Percentiles rank a stretch among this genome's conserved stretches.
Evolutionary conservation across 2,329 filamentous ascomycete species (phyloP).

Genomic region (Fusarium solani-melongenae): DNA sequence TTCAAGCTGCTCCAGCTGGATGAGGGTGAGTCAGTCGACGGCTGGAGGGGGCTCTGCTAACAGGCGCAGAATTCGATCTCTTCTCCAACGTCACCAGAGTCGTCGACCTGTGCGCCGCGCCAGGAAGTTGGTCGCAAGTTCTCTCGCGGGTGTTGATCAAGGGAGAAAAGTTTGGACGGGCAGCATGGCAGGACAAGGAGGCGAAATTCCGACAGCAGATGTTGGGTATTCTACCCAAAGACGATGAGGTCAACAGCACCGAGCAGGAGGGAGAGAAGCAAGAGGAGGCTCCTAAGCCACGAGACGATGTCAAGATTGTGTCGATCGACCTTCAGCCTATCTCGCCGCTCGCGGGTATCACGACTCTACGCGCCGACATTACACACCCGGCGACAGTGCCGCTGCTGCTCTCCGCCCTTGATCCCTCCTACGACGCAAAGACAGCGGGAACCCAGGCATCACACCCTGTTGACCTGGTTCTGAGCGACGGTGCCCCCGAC

Average conservation of each 20-base stretch:
- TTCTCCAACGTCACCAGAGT: conserved; percentile 92
- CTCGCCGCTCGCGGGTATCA: conserved; percentile 91
- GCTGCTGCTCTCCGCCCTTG: conserved; percentile 84
- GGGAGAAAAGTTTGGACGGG: conserved; percentile 87
- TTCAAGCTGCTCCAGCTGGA: conserved; percentile 98
- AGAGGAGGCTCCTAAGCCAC: conserved; percentile 53
- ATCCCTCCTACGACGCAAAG: conserved; percentile 71
- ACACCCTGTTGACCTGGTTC: conserved; percentile 89
- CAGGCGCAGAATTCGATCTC: conserved; percentile 82
- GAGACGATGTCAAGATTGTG: conserved; percentile 89
- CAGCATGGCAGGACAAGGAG: conserved; percentile 88
- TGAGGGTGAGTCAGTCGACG: conserved; percentile 63
- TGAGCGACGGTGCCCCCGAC: conserved; percentile 95
- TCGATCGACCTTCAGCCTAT: conserved; percentile 97
- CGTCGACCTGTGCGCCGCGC: conserved; percentile 94
- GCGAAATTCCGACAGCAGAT: conserved; percentile 72
- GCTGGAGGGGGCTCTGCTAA: conserved; percentile 13
- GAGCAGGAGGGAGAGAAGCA: conserved; percentile 28
- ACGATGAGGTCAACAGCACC: conserved; percentile 30
- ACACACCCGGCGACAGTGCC: conserved; percentile 97
- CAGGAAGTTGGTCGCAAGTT: conserved; percentile 97
- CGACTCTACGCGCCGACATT: conserved; percentile 92
- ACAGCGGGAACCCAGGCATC: conserved; percentile 63
- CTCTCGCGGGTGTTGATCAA: conserved; percentile 93
- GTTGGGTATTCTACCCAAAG: conserved; percentile 61